Base-by-base conservation (phyloP, 2,329 filamentous ascomycete species). In the Penicillium sp. region DNA sequence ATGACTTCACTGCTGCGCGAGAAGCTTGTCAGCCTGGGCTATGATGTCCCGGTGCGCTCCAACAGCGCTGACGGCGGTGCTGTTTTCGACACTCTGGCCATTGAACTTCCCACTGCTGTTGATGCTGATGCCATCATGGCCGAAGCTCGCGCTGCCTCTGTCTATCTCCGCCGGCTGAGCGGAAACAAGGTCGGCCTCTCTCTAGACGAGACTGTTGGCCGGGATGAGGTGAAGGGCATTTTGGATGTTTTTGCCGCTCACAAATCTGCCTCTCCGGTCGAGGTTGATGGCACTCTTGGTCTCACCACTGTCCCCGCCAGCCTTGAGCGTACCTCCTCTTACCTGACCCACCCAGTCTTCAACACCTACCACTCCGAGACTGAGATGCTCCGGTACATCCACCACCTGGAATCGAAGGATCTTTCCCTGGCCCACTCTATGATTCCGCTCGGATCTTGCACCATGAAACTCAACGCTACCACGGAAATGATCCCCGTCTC, bases 391-490 rank as follows among this genome's bases (percentile, higher is more conserved):
- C 88, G 93, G 41, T 97, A 97, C 77, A 96, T 97, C 66, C 83
- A 93, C 70, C 90, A 96, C 71, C 81, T 97, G 5, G 89, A 96
- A 72, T 96, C 91, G 48, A 97, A 96, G 79, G 93, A 97, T 71
- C 79, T 97, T 14, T 97, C 93, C 1, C 82, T 97, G 5, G 90
- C 92, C 2, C 93, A 97, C 77, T 97, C 92, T 16, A 97, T 97
- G 93, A 97, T 97, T 58, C 91, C 93, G 2, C 84, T 97, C 1
- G 93, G 93, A 19, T 97, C 93, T 1, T 97, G 93, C 80, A 97
- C 93, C 14, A 97, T 97, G 93, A 97, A 97, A 81, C 85, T 97
- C 50, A 97, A 97, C 73, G 90, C 89, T 40, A 94, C 92, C 3
- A 90, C 90, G 0, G 91, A 97, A 78, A 97, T 97, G 93, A 83